Conservation (phyloP, 352 stramenopile genomes). For the Phytophthora tubulina region DNA sequence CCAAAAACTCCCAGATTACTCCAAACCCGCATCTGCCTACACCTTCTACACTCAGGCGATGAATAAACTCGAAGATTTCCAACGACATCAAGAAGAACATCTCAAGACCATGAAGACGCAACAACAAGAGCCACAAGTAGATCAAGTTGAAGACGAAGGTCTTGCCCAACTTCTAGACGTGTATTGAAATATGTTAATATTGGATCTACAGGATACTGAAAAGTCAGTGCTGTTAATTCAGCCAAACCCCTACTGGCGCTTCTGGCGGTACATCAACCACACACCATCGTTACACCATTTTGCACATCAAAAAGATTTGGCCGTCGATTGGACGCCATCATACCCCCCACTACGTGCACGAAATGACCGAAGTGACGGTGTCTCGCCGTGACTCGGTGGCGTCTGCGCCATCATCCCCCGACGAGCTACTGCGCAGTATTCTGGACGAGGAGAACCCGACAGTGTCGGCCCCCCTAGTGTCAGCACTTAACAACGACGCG, state of each 20-base stretch:
- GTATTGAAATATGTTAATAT: too few relatives aligned
- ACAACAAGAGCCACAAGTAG: neutral
- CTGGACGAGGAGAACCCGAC: constrained; percentile 60
- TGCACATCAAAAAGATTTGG: neutral
- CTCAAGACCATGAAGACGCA: constrained; percentile 35
- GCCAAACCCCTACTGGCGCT: too few relatives aligned
- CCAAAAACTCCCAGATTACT: constrained; percentile 52
- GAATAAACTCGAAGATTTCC: constrained; percentile 58
- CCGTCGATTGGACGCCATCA: constrained; percentile 13
- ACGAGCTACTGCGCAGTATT: constrained; percentile 55
- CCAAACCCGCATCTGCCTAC: constrained; percentile 37
- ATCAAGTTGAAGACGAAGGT: constrained; percentile 6
- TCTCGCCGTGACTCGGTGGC: constrained; percentile 39
- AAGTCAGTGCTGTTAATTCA: too few relatives aligned
- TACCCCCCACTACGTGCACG: neutral
- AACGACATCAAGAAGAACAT: constrained; percentile 57
- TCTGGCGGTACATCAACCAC: neutral
- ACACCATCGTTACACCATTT: constrained; percentile 19
- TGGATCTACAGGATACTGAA: too few relatives aligned
- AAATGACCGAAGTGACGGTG: constrained; percentile 52
- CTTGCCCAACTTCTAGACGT: neutral
- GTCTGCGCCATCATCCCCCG: constrained; percentile 25
- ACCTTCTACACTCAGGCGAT: constrained; percentile 57
- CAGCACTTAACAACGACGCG: constrained; percentile 69
- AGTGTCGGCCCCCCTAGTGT: constrained; percentile 67